Conservation (phyloP, 2,329 filamentous ascomycete species). For the Didymella glomerata region DNA sequence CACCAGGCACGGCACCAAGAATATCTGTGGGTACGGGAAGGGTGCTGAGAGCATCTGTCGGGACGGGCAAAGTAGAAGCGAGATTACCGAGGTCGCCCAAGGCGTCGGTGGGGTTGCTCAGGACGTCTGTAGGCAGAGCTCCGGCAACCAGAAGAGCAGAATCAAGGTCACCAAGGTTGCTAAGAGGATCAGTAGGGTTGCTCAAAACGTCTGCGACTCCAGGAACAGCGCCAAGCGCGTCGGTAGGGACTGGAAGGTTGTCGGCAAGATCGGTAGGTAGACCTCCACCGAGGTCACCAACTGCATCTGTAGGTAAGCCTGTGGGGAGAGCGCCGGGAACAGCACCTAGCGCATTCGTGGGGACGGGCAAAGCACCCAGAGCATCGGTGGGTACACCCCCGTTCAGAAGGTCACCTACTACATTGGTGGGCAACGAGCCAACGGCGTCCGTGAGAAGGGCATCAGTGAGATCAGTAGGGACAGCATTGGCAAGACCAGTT, state of each 20-base stretch:
- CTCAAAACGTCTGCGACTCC: neutral
- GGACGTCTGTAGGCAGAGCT: neutral
- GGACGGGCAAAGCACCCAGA: neutral
- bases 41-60: neutral
- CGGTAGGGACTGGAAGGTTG: neutral
- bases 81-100: neutral
- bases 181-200: neutral
- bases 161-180: neutral
- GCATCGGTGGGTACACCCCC: neutral
- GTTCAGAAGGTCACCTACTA: neutral
- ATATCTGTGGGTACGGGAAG: neutral
- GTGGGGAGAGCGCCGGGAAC: neutral
- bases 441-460: neutral
- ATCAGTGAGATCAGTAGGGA: neutral
- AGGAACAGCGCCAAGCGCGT: neutral
- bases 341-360: too few species aligned
- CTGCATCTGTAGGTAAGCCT: neutral
- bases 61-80: neutral
- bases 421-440: neutral
- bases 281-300: constrained; percentile 1
- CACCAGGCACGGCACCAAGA: neutral
- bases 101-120: neutral
- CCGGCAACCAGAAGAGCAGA: neutral
- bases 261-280: neutral
- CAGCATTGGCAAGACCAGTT: neutral